A percentile compares a stretch with the other conserved stretches of the same genome.
phyloP scores from a whole-genome alignment of 1,139 yeast species.

The Meyerozyma guilliermondii region DNA sequence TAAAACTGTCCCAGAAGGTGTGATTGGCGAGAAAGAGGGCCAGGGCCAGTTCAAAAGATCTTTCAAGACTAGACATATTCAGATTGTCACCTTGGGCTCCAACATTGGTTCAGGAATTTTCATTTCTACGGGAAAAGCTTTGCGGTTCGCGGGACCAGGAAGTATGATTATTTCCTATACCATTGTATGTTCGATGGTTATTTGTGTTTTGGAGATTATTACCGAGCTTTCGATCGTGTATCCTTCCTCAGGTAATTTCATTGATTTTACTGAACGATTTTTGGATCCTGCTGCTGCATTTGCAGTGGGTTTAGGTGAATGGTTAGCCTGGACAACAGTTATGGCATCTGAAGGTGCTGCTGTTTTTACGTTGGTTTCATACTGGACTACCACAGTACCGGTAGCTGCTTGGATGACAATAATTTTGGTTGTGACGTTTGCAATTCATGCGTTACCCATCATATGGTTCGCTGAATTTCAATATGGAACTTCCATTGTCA shows the following conservation, averaged over 20 bases:
- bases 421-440: too few species aligned
- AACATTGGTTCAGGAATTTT: constrained; percentile 24
- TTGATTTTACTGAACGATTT: constrained; percentile 25
- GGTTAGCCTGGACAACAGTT: too few species aligned
- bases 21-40: too few species aligned
- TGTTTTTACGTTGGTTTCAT: too few species aligned
- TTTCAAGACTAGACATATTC: constrained; percentile 18
- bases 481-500: too few species aligned
- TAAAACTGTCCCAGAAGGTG: too few species aligned
- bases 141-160: constrained; percentile 15
- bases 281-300: constrained; percentile 21
- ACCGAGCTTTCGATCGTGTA: constrained; percentile 25
- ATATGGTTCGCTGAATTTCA: too few species aligned
- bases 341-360: too few species aligned
- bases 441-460: too few species aligned
- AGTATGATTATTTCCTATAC: constrained; percentile 17
- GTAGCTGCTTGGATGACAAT: too few species aligned
- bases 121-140: constrained; percentile 16
- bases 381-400: too few species aligned
- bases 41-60: too few species aligned
- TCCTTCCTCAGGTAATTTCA: constrained; percentile 25
- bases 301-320: neutral
- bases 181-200: constrained; percentile 18
- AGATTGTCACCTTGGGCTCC: constrained; percentile 28
- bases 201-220: constrained; percentile 18